Conservation (phyloP, 306 rosid species). For the Vigna nakashimae region DNA sequence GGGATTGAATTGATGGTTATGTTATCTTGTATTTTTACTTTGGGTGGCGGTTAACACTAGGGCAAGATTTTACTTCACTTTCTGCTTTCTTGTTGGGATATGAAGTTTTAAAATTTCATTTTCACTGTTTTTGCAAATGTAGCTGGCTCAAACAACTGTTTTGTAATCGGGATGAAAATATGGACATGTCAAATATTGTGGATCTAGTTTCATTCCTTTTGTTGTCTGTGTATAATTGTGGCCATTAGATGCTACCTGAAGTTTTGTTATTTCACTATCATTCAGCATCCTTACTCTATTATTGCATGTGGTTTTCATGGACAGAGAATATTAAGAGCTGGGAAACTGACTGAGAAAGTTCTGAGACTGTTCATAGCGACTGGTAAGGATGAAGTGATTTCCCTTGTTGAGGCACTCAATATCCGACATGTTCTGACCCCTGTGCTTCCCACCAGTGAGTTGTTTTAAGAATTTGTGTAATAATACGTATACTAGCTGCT, state of each 20-base stretch:
- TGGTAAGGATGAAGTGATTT: conserved; percentile 89
- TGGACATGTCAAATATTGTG: conserved; percentile 11
- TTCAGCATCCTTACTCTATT: conserved; percentile 34
- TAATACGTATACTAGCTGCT: conserved; percentile 20
- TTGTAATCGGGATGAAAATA: background rate
- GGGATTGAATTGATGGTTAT: conserved; percentile 4
- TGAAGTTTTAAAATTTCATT: background rate
- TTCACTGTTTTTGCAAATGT: too few relatives aligned
- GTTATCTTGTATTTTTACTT: background rate
- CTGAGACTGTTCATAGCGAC: conserved; percentile 79
- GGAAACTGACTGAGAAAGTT: conserved; percentile 88
- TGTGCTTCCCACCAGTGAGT: conserved; percentile 97
- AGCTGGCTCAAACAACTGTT: background rate
- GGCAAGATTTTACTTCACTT: conserved; percentile 7
- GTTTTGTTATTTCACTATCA: conserved; percentile 20
- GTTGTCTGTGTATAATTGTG: conserved; percentile 1
- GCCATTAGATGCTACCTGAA: conserved; percentile 15
- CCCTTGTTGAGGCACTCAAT: conserved; percentile 76
- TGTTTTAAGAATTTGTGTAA: conserved; percentile 23
- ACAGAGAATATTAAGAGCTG: conserved; percentile 89
- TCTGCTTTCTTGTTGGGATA: background rate
- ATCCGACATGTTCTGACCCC: conserved; percentile 74
- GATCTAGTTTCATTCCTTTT: conserved; percentile 30
- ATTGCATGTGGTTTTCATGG: conserved; percentile 28
- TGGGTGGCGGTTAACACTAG: background rate